Conservation (phyloP, 2,329 filamentous ascomycete genomes). For the Cytospora piceae region DNA sequence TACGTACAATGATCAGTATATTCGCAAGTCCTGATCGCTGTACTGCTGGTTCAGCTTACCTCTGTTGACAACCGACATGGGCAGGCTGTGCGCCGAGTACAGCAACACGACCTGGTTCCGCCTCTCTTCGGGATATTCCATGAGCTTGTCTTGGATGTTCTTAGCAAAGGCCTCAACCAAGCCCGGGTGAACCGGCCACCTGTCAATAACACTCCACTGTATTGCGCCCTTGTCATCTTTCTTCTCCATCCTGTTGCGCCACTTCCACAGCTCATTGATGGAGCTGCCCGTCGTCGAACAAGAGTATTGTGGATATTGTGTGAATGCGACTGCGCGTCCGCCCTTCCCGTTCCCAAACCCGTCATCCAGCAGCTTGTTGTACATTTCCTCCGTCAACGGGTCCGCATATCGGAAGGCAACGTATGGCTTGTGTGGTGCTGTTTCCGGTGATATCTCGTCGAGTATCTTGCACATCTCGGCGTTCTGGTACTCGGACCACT, state of each 20-base stretch:
- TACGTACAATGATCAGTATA: slow-evolving; percentile 42
- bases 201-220: slow-evolving; percentile 95
- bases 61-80: slow-evolving; percentile 97
- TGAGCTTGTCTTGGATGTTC: slow-evolving; percentile 85
- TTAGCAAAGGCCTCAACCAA: slow-evolving; percentile 89
- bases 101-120: slow-evolving; percentile 82
- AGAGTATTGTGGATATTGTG: slow-evolving; percentile 97
- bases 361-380: slow-evolving; percentile 78
- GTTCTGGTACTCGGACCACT: slow-evolving; percentile 96
- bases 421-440: slow-evolving; percentile 95
- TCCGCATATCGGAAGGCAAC: slow-evolving; percentile 96
- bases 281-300: slow-evolving; percentile 97
- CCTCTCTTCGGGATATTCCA: slow-evolving; percentile 80
- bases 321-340: slow-evolving; percentile 95
- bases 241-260: slow-evolving; percentile 85
- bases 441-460: slow-evolving; percentile 87
- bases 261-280: slow-evolving; percentile 97
- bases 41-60: slow-evolving; percentile 50
- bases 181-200: slow-evolving; percentile 92
- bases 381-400: slow-evolving; percentile 93
- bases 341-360: slow-evolving; percentile 89
- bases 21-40: not conserved
- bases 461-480: slow-evolving; percentile 97
- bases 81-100: slow-evolving; percentile 93
- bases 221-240: slow-evolving; percentile 69